These are phyloP conservation scores for Sarocladiaceae sp. DNA, from an alignment of 2,329 filamentous ascomycete species.

Conservation along the genomic window DNA sequence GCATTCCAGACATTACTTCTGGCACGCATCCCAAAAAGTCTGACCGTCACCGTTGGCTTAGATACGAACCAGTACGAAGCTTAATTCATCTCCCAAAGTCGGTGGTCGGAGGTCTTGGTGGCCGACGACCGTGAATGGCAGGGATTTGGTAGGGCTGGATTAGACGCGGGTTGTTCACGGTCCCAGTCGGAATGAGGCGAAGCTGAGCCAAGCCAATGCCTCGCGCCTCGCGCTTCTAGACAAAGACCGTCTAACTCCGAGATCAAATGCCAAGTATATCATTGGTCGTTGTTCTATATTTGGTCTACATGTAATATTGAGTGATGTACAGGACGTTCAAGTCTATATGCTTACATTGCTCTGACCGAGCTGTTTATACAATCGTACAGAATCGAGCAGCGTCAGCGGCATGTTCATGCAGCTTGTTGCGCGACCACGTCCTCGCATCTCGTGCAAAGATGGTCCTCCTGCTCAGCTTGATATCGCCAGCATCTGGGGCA, in stretches of 20 bases:
- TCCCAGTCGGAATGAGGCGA: neutral
- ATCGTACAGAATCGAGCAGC: conserved; percentile 8
- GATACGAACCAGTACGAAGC: neutral
- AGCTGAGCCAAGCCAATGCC: neutral
- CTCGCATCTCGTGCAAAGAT: conserved; percentile 70
- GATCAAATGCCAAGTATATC: too few species aligned
- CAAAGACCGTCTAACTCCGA: neutral
- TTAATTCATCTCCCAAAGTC: neutral
- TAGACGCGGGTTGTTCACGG: too few species aligned
- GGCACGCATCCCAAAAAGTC: too few species aligned
- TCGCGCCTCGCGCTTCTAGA: neutral
- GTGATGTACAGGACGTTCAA: neutral
- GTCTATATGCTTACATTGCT: neutral
- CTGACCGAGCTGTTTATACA: conserved; percentile 3
- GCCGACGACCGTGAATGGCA: neutral
- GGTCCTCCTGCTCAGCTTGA: conserved; percentile 60
- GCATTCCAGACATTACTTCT: neutral
- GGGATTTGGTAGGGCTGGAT: neutral
- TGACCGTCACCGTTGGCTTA: neutral
- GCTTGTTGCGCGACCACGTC: conserved; percentile 44
- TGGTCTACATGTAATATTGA: neutral
- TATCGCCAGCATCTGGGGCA: conserved; percentile 90
- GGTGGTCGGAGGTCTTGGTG: neutral
- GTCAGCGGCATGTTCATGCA: neutral
- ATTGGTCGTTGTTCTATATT: too few species aligned